Evolutionary conservation across 2,329 filamentous ascomycete species (phyloP), one percentile per base, ranked within the genome.

Genomic region (Mycosphaerella sp.): DNA sequence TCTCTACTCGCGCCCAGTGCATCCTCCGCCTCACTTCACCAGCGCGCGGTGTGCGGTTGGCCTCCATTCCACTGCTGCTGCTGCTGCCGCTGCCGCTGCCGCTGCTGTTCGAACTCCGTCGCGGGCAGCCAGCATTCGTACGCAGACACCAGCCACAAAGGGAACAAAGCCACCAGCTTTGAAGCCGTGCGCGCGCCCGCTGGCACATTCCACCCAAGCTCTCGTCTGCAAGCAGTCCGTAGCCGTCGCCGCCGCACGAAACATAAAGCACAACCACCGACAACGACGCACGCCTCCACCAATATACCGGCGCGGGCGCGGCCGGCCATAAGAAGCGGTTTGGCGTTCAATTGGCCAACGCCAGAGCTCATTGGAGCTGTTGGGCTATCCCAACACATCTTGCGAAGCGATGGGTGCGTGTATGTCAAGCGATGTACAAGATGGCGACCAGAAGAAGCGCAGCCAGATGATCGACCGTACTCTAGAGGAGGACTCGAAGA

Each of bases 381-480:
- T 57, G 58, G 66, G 58, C 59, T 45, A 32, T 49, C 54, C 56
- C 46, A 41, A 47, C 54, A 43, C 42, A 41, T 32, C 45, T 59
- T 64, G 66, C 34, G 10, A 11, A 38, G 34, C 53, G 67, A 98
- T 98, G 93, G 93, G 93, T 74, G 82, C 82, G 66, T 98, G 93
- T 78, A 88, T 95, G 82, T 96, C 92, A 76, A 86, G 86, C 62
- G 85, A 85, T 62, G 87, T 82, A 71, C 86, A 85, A 70, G 90
- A 90, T 71, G 89, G 95, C 76, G 83, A 80, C 71, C 85, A 90
- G 79, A 95, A 93, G 81, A 95, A 97, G 80, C 84, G 87, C 74
- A 96, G 90, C 73, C 90, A 96, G 75, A 86, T 86, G 72, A 98
- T 98, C 69, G 93, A 98, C 75, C 87, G 87, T 73, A 86, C 83